phyloP scores from a whole-genome alignment of 768 basidiomycete genomes.

The Gloeostereum incarnatum region DNA sequence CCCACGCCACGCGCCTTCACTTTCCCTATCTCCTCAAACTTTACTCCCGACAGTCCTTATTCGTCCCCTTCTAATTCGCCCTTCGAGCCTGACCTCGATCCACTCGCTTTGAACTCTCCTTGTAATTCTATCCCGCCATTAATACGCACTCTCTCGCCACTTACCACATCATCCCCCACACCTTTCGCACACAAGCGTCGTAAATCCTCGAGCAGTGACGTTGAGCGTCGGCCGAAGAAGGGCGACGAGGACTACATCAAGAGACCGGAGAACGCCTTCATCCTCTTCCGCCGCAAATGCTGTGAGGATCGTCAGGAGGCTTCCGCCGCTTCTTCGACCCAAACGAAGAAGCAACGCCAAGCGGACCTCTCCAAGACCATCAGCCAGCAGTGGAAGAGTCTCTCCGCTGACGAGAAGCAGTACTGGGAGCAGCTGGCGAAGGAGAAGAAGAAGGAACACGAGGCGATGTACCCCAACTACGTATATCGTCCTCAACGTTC shows the following conservation, averaged over 20 bases:
- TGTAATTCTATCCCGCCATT: conserved; percentile 26
- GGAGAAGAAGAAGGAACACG: conserved; percentile 75
- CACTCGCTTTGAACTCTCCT: conserved; percentile 34
- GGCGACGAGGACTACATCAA: conserved; percentile 82
- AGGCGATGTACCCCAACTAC: conserved; percentile 65
- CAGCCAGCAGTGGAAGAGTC: conserved; percentile 71
- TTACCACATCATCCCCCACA: conserved; percentile 28
- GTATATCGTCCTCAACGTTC: conserved; percentile 69
- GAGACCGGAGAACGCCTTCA: conserved; percentile 79
- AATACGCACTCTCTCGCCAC: conserved; percentile 32
- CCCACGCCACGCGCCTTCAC: conserved; percentile 66
- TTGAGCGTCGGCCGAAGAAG: conserved; percentile 53
- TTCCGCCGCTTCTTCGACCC: conserved; percentile 26
- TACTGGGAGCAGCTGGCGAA: conserved; percentile 73
- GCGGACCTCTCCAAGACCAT: conserved; percentile 78
- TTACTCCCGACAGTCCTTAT: conserved; percentile 63
- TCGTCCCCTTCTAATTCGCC: conserved; percentile 61
- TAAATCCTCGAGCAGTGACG: conserved; percentile 38
- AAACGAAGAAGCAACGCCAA: conserved; percentile 66
- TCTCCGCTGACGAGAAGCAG: conserved; percentile 54
- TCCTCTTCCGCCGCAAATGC: conserved; percentile 73
- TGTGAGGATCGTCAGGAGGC: conserved; percentile 61
- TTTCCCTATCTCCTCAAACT: conserved; percentile 52
- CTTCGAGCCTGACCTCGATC: conserved; percentile 62
- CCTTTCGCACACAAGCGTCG: conserved; percentile 38